A percentile compares a stretch with the other conserved stretches of the same genome.
Conservation (phyloP, 495 filamentous ascomycete genomes). For the Podospora tetraspora region DNA sequence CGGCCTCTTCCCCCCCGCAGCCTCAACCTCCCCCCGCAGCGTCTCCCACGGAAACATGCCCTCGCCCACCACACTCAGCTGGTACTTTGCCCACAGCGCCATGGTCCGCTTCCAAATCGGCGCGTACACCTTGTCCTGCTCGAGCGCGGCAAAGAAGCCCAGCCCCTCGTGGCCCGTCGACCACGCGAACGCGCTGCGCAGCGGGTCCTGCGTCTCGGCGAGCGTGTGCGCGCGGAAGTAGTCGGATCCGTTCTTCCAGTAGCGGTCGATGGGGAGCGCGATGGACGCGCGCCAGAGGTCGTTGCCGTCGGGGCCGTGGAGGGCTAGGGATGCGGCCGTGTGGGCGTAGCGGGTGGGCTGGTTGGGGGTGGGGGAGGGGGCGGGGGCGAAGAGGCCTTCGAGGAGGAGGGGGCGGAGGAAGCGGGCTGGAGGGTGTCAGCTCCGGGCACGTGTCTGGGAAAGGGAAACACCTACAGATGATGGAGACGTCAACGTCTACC, state of each 20-base stretch:
- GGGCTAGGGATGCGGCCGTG: neutral
- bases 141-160: neutral
- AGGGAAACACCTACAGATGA: neutral
- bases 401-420: neutral
- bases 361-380: no score
- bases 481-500: neutral
- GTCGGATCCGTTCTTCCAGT: neutral
- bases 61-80: neutral
- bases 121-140: neutral
- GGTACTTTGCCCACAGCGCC: neutral
- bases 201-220: neutral
- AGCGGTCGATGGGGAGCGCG: neutral
- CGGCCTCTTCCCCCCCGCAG: neutral
- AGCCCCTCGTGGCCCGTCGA: neutral
- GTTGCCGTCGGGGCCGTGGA: neutral
- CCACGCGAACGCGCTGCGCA: neutral
- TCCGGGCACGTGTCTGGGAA: neutral
- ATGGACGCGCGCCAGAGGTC: neutral
- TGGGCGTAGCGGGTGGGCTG: neutral
- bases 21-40: neutral
- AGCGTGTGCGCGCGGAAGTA: conserved; percentile 2
- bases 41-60: neutral
- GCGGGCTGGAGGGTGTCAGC: neutral
- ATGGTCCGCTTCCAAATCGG: neutral
- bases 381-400: neutral